These are phyloP conservation scores for Mycena rosella DNA, from an alignment of 768 basidiomycete species.

Conservation along the genomic window DNA sequence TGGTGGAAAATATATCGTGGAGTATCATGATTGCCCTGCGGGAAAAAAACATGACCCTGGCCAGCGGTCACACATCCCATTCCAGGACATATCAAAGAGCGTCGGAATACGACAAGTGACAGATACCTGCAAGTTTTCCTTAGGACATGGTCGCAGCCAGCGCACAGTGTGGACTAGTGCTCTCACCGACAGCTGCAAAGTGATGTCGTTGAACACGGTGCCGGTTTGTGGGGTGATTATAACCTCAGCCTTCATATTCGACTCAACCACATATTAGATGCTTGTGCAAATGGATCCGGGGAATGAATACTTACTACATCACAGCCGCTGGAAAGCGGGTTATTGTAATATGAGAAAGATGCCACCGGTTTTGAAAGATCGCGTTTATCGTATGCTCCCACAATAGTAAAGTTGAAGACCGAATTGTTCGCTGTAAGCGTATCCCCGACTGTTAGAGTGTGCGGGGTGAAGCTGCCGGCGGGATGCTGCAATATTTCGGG, in stretches of 20 bases:
- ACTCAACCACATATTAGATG: not conserved
- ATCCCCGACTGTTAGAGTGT: not conserved
- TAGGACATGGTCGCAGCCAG: no score
- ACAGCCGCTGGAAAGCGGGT: conserved; percentile 2
- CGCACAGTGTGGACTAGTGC: no score
- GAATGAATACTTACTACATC: not conserved
- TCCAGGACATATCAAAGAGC: not conserved
- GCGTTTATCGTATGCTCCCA: not conserved
- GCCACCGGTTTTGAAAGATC: not conserved
- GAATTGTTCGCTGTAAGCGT: not conserved
- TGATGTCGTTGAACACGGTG: no score
- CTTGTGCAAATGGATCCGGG: no score
- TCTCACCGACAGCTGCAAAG: no score
- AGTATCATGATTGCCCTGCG: no score
- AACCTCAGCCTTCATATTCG: not conserved
- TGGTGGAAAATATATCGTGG: no score
- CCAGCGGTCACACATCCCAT: no score
- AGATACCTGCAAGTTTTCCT: not conserved
- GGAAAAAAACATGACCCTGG: no score
- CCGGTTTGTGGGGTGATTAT: not conserved
- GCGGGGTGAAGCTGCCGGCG: not conserved
- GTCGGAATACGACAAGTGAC: not conserved
- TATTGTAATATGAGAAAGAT: conserved; percentile 9
- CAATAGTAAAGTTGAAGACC: not conserved
- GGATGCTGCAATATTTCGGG: not conserved